Base-by-base conservation (phyloP, 768 basidiomycete species). In the Lyophyllum atratum region DNA sequence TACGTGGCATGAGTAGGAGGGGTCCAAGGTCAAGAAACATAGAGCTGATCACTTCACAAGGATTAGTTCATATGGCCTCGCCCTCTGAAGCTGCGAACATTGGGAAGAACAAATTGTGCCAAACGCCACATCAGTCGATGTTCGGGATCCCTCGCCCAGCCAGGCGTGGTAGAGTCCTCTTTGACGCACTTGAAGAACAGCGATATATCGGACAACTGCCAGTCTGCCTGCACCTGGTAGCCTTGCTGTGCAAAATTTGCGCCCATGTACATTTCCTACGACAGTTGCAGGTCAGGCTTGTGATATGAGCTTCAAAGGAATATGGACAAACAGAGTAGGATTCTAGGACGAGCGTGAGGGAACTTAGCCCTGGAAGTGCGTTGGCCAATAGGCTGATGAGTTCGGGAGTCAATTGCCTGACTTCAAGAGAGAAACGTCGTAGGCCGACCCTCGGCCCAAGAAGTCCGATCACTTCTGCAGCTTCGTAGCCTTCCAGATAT, bases 401-500 rank as follows among this genome's bases (percentile, higher is more conserved):
- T 1, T 54, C 49, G n/a, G 61, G 31, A 9, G 52, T 61, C 26
- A 73, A 37, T 15, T 33, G 17, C 1, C 34, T 39, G 3, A 74
- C 55, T 29, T 70, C 69, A 14, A 74, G 46, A 12, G 68, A 59
- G 10, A 73, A 51, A 8, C 55, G 46, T n/a, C 58, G 54, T 1
- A 74, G 44, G n/a, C 66, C 59, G 24, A 62, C 44, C 1, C 67
- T 61, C 29, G 62, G 58, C 2, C 64, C 53, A 34, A 73, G 71
- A 10, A 67, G 26, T 2, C 57, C 43, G 4, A 70, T n/a, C 0
- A 75, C 52, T 3, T 65, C 64, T 3, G 19, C 34, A 4, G 72
- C 56, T 15, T 75, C 72, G 9, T 52, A 37, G 17, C 39, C 50
- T 2, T 49, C 40, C 1, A 73, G 62, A 29, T 64, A 70, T 26